phyloP scores from a whole-genome alignment of 768 basidiomycete genomes.

The Lactifluus piperatus region DNA sequence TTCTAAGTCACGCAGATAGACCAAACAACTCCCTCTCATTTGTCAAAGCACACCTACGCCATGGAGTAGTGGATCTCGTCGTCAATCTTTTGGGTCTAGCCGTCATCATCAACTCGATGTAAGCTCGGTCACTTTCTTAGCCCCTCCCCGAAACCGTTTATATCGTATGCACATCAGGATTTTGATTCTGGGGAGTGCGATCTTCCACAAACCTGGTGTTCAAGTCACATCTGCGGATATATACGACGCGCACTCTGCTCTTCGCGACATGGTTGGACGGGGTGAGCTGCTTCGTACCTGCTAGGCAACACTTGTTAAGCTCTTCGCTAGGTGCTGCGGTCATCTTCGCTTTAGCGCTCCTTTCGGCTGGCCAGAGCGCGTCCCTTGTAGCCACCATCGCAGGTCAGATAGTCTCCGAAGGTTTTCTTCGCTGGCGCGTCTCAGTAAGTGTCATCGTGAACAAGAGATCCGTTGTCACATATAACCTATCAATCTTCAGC shows the following conservation, averaged over 20 bases:
- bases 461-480: slow-evolving; percentile 22
- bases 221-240: slow-evolving; percentile 51
- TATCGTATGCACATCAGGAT: slow-evolving; percentile 40
- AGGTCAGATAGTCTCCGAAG: slow-evolving; percentile 86
- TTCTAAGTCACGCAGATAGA: slow-evolving; percentile 30
- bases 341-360: slow-evolving; percentile 81
- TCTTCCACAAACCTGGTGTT: slow-evolving; percentile 49
- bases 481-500: slow-evolving; percentile 34
- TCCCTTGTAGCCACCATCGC: slow-evolving; percentile 85
- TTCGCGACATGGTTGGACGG: not conserved
- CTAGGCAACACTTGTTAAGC: not conserved
- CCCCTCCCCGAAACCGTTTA: not conserved
- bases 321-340: slow-evolving; percentile 42
- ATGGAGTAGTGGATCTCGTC: slow-evolving; percentile 59
- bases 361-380: slow-evolving; percentile 84
- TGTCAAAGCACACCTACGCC: slow-evolving; percentile 53
- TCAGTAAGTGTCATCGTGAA: slow-evolving; percentile 38
- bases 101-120: slow-evolving; percentile 81
- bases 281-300: not conserved
- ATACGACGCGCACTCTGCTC: slow-evolving; percentile 29
- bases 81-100: slow-evolving; percentile 73
- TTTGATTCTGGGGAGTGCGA: slow-evolving; percentile 71
- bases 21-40: slow-evolving; percentile 50
- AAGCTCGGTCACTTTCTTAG: slow-evolving; percentile 23
- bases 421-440: slow-evolving; percentile 77